Conservation (phyloP, 2,329 filamentous ascomycete species). For the Rugonectria rugulosa region DNA sequence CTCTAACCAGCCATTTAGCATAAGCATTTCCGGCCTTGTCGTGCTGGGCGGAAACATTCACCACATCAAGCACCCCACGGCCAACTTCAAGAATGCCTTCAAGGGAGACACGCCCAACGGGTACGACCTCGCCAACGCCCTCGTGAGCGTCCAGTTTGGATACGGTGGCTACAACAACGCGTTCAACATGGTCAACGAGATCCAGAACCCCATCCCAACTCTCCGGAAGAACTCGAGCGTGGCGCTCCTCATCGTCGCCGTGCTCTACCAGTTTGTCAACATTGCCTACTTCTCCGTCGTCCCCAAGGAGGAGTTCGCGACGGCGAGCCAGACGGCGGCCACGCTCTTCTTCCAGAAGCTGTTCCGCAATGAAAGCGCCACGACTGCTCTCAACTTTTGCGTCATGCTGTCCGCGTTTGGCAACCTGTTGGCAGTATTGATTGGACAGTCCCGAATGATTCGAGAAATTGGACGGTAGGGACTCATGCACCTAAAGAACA, state of each 20-base stretch:
- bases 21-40: constrained; percentile 67
- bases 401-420: constrained; percentile 65
- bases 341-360: constrained; percentile 66
- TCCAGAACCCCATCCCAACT: constrained; percentile 65
- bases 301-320: constrained; percentile 56
- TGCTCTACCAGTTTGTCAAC: constrained; percentile 65
- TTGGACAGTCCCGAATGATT: constrained; percentile 63
- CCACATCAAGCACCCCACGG: constrained; percentile 40
- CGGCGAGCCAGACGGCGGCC: constrained; percentile 61
- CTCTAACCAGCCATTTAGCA: constrained; percentile 32
- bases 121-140: constrained; percentile 51
- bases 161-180: constrained; percentile 67
- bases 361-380: constrained; percentile 54
- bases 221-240: constrained; percentile 58
- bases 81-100: constrained; percentile 47
- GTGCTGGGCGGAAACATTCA: constrained; percentile 55
- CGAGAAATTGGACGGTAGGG: constrained; percentile 63
- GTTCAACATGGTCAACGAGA: constrained; percentile 68
- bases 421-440: constrained; percentile 62
- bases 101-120: constrained; percentile 44
- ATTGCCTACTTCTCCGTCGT: constrained; percentile 66
- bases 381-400: constrained; percentile 64
- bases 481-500: not conserved
- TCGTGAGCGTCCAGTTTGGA: constrained; percentile 66
- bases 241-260: constrained; percentile 58